Conservation (phyloP, 202 grass and related monocot genomes). For the Zizania palustris region DNA sequence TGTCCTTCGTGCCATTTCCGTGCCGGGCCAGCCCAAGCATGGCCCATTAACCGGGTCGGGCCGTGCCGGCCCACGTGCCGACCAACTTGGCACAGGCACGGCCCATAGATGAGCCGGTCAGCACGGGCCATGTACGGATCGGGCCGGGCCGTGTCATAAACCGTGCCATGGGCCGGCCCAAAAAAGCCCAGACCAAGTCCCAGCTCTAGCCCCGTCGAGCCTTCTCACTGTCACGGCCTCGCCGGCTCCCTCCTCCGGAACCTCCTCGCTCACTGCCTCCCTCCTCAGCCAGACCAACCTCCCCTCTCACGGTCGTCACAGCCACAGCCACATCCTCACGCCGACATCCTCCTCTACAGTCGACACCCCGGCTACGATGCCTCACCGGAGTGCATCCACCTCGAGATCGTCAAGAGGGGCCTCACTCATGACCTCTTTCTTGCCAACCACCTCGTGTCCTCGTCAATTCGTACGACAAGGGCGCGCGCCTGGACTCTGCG, state of each 20-base stretch:
- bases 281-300: not conserved
- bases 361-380: not conserved
- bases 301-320: conserved; percentile 32
- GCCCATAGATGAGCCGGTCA: too few relatives aligned
- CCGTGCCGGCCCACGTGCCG: too few relatives aligned
- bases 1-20: too few relatives aligned
- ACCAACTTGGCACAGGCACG: too few relatives aligned
- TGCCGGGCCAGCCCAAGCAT: too few relatives aligned
- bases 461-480: conserved; percentile 62
- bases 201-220: not conserved
- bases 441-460: conserved; percentile 61
- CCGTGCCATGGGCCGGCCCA: too few relatives aligned
- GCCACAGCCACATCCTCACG: conserved; percentile 32
- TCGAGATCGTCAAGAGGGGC: conserved; percentile 57
- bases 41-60: too few relatives aligned
- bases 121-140: too few relatives aligned
- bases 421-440: conserved; percentile 62
- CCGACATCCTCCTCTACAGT: conserved; percentile 33
- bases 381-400: conserved; percentile 54
- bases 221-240: too few relatives aligned
- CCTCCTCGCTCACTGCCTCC: conserved; percentile 48
- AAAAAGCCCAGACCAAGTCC: too few relatives aligned
- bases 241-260: conserved; percentile 39
- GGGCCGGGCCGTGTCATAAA: too few relatives aligned
- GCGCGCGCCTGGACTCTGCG: conserved; percentile 43